Percentiles rank a stretch among this genome's conserved stretches.
These are phyloP conservation scores for Singerocomus rubriflavus DNA, from an alignment of 1,284 basidiomycete genomes.

Conservation along the genomic window DNA sequence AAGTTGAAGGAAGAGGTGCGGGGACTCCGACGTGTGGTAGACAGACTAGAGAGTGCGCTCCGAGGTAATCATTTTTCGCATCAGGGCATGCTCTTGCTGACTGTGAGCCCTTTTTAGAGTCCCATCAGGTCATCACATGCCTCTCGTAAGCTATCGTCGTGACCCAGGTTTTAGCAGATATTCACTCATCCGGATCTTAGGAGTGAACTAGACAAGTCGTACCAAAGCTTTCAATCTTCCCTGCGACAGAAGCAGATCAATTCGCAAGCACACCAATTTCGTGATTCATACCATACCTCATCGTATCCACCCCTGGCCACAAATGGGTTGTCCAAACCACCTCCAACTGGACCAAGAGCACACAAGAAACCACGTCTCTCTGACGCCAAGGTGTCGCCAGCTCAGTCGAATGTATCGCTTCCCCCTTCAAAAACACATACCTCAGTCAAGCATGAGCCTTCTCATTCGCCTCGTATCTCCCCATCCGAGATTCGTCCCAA, in stretches of 20 bases:
- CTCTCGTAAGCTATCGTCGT: constrained; percentile 56
- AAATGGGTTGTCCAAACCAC: constrained; percentile 46
- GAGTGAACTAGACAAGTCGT: constrained; percentile 68
- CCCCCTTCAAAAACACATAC: constrained; percentile 31
- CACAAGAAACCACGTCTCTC: constrained; percentile 72
- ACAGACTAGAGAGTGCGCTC: constrained; percentile 65
- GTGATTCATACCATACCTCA: constrained; percentile 30
- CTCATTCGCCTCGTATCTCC: constrained; percentile 39
- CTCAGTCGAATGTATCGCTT: constrained; percentile 32
- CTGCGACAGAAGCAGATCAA: constrained; percentile 40
- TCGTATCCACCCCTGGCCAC: constrained; percentile 22
- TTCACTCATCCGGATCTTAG: constrained; percentile 31
- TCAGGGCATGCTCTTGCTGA: constrained; percentile 5
- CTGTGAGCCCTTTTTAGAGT: constrained; percentile 47
- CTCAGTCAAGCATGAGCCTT: constrained; percentile 25
- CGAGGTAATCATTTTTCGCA: constrained; percentile 49
- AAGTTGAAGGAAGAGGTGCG: constrained; percentile 76
- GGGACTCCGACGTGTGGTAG: constrained; percentile 60
- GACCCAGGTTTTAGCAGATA: constrained; percentile 3
- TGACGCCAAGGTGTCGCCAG: constrained; percentile 48
- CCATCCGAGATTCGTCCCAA: constrained; percentile 36
- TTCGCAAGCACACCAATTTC: constrained; percentile 38
- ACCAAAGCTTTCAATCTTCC: constrained; percentile 52
- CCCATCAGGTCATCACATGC: constrained; percentile 63
- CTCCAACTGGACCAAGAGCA: constrained; percentile 73